Evolutionary conservation across 306 rosid genomes (phyloP).

Genomic region (Vigna nakashimae): DNA sequence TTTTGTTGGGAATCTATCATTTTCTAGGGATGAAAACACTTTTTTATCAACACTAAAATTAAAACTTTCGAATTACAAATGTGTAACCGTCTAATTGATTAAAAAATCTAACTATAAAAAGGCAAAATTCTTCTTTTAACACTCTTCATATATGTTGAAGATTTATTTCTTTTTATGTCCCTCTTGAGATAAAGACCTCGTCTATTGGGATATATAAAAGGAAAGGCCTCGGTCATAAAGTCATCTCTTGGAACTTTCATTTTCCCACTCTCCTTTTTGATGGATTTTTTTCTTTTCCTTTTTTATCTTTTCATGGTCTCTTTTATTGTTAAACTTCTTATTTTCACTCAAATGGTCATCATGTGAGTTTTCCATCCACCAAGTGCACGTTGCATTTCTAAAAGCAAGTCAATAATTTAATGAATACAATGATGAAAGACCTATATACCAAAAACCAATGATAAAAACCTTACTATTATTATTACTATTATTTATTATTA

Average conservation of each 20-base stretch:
- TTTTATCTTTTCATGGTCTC: background rate
- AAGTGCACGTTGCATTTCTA: background rate
- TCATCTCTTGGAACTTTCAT: background rate
- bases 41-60: too few species aligned
- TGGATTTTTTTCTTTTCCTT: background rate
- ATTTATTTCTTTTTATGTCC: too few species aligned
- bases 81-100: too few species aligned
- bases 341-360: background rate
- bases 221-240: background rate
- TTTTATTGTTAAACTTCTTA: background rate
- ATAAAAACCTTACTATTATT: background rate
- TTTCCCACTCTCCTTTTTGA: background rate
- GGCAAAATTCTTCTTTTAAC: too few species aligned
- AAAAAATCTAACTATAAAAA: too few species aligned
- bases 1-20: too few species aligned
- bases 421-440: background rate
- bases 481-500: background rate
- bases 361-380: constrained; percentile 6
- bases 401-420: too few species aligned
- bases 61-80: too few species aligned
- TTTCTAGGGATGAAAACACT: too few species aligned
- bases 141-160: too few species aligned
- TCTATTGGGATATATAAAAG: too few species aligned
- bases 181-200: too few species aligned
- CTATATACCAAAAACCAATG: background rate